These are phyloP conservation scores for Aspergillus avenaceus DNA, from an alignment of 495 filamentous ascomycete species.

Conservation along the genomic window DNA sequence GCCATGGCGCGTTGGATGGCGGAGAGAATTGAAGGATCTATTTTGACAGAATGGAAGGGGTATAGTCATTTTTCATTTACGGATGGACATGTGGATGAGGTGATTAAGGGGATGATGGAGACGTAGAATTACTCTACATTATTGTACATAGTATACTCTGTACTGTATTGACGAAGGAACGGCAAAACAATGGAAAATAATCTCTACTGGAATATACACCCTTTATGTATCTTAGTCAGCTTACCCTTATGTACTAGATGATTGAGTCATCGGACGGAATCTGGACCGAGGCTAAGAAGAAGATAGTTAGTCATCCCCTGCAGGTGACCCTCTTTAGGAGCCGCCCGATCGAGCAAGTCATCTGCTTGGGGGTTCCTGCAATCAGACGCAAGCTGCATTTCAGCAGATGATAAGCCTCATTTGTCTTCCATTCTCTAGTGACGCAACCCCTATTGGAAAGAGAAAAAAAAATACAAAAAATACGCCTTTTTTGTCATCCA, in stretches of 20 bases:
- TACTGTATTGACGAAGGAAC: too few relatives aligned
- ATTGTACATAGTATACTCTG: too few relatives aligned
- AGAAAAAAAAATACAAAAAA: background rate
- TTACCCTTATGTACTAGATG: too few relatives aligned
- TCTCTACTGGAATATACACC: too few relatives aligned
- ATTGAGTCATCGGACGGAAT: background rate
- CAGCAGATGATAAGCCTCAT: background rate
- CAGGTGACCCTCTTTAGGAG: background rate
- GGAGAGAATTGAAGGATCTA: slow-evolving; percentile 2
- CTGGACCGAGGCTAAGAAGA: background rate
- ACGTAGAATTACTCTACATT: background rate
- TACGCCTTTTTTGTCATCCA: too few relatives aligned
- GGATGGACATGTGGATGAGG: background rate
- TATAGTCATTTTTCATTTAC: background rate
- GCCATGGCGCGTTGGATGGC: slow-evolving; percentile 16
- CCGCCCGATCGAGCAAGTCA: background rate
- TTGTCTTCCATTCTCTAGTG: background rate
- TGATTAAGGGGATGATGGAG: background rate
- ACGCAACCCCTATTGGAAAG: background rate
- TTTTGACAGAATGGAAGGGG: background rate
- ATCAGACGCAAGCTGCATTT: background rate
- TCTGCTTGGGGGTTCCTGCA: background rate
- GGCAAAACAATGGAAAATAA: too few relatives aligned
- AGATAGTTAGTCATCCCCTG: background rate
- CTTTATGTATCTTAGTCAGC: too few relatives aligned